Percentiles rank a stretch among this genome's conserved stretches.
phyloP scores from a whole-genome alignment of 2,329 filamentous ascomycete genomes.

The Teratosphaeria pseudoeucalypti region DNA sequence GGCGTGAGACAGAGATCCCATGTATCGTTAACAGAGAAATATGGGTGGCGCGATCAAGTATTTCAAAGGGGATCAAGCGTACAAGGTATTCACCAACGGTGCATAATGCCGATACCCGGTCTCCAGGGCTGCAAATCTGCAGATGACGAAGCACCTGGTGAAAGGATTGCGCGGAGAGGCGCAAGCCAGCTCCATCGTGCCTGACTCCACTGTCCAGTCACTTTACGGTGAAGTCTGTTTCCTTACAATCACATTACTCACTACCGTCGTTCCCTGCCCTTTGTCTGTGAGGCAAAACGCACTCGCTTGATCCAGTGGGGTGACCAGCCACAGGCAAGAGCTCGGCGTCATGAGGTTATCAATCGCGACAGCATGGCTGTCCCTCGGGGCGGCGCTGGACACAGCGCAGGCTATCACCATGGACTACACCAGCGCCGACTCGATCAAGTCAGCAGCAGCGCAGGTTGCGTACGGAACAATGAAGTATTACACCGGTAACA shows the following conservation, averaged over 20 bases:
- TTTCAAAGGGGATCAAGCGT: not conserved
- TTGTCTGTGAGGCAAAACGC: not conserved
- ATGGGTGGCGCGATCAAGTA: not conserved
- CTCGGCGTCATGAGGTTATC: not conserved
- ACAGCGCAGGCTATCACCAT: conserved; percentile 4
- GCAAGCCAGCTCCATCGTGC: not conserved
- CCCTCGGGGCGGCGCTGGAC: not conserved
- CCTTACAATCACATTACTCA: not conserved
- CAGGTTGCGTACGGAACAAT: conserved; percentile 36
- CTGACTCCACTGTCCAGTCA: not conserved
- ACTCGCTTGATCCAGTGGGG: not conserved
- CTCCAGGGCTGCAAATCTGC: not conserved
- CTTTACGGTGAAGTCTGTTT: not conserved
- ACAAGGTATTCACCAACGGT: not conserved
- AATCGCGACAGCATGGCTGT: not conserved
- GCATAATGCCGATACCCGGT: not conserved
- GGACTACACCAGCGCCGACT: conserved; percentile 23
- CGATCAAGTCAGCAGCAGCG: conserved; percentile 34
- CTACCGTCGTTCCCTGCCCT: not conserved
- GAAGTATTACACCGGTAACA: conserved; percentile 42
- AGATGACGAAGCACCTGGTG: not conserved
- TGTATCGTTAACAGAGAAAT: not conserved
- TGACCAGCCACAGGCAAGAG: not conserved
- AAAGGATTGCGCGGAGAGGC: not conserved
- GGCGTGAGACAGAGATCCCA: not conserved